A percentile compares a stretch with the other conserved stretches of the same genome.
Conservation (phyloP, 1,284 basidiomycete genomes). For the Sporisorium sorghi region DNA sequence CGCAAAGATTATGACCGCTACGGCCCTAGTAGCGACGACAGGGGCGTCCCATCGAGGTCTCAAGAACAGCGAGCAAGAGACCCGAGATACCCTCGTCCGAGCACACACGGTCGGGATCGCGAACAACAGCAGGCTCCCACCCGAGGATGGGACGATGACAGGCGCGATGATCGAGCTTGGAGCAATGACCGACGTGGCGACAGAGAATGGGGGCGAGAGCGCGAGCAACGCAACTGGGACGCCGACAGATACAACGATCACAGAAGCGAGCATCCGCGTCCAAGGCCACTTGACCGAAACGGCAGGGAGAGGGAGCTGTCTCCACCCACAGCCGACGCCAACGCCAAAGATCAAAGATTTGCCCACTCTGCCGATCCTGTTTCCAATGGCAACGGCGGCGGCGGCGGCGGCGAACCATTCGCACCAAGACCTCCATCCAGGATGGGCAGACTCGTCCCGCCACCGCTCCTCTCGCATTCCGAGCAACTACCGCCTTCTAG, state of each 20-base stretch:
- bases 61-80: conserved; percentile 6
- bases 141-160: background rate
- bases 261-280: conserved; percentile 9
- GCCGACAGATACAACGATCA: conserved; percentile 6
- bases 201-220: conserved; percentile 17
- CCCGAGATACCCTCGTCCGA: background rate
- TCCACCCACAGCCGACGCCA: conserved; percentile 1
- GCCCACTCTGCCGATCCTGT: background rate
- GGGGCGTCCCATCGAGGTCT: background rate
- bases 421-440: conserved; percentile 26
- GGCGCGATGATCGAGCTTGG: conserved; percentile 12
- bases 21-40: background rate
- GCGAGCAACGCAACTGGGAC: conserved; percentile 1
- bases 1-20: conserved; percentile 6
- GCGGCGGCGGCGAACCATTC: conserved; percentile 6
- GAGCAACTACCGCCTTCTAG: background rate
- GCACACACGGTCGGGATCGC: conserved; percentile 3
- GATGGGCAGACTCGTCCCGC: conserved; percentile 32
- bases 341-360: conserved; percentile 6
- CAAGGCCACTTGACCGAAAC: conserved; percentile 1
- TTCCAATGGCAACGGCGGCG: conserved; percentile 14
- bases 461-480: conserved; percentile 19
- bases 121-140: background rate
- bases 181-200: background rate
- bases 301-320: conserved; percentile 18